Base-by-base conservation (phyloP, 2,329 filamentous ascomycete genomes). In the Aureobasidium leucospermi region DNA sequence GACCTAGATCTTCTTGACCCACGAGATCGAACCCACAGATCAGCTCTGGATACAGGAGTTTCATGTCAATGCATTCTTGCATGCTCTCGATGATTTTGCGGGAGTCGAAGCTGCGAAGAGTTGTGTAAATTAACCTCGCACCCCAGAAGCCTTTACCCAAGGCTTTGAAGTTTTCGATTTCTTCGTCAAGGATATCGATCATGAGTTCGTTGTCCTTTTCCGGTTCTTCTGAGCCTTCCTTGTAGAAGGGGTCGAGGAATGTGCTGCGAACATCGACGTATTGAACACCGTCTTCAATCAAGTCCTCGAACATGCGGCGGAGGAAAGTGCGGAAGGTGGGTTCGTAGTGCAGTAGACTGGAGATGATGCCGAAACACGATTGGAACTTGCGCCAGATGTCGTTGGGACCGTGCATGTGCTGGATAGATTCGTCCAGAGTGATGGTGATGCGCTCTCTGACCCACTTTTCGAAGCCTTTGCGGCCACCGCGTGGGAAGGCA, bases 21-120 rank as follows among this genome's bases (percentile, higher is more conserved):
- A 96, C 91, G 9, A 96, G 76, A 72, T 97, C 93, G 73, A 90
- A 96, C 10, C 93, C 93, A 29, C 88, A 85, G 66, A 96, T 84
- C 7, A 95, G 79, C 52, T 91, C 79, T 0, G 93, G 90, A 70
- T 87, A 92, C 34, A 83, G 80, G 58, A 88, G 76, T 74, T 96
- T 96, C 66, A 89, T 86, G 4, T 83, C 80, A 66, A 97, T 90
- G 73, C 92, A 96, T 64, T 88, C 77, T 69, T 93, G 88, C 92
- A 96, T 96, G 75, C 84, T 85, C 63, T 91, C 82, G 19, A 91
- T 78, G 48, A 96, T 83, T 13, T 77, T 72, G 49, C 85, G 84
- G 15, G 86, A 86, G 29, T 82, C 78, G 56, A 84, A 79, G 31
- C 75, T 76, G 42, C 92, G 85, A 47, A 92, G 75, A 1, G 83